These are phyloP conservation scores for Sarcocystis neurona DNA, from an alignment of 169 alveolate species.

Conservation along the genomic window DNA sequence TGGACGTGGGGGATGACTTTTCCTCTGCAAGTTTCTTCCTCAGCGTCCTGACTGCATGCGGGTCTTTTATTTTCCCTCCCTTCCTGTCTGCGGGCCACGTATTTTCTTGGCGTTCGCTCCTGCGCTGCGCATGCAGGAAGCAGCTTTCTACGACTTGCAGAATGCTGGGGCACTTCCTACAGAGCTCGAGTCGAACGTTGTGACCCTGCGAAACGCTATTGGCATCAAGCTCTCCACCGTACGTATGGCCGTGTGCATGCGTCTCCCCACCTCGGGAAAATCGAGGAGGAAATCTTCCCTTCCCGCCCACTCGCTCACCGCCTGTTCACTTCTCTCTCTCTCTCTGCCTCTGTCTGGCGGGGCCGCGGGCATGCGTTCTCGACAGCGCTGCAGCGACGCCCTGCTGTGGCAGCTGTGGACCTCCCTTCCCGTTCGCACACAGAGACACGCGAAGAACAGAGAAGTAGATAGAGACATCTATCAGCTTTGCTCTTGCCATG, in stretches of 20 bases:
- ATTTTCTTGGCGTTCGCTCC: background rate
- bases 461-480: too few species aligned
- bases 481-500: too few species aligned
- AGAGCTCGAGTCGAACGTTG: background rate
- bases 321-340: too few species aligned
- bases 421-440: too few species aligned
- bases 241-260: background rate
- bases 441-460: too few species aligned
- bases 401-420: too few species aligned
- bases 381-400: too few species aligned
- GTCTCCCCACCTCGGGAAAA: background rate
- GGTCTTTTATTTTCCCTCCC: background rate
- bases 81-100: background rate
- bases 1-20: too few species aligned
- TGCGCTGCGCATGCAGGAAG: background rate
- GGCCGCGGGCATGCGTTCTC: too few species aligned
- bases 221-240: background rate
- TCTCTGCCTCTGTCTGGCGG: too few species aligned
- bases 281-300: too few species aligned
- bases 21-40: background rate
- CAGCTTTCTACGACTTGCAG: constrained; percentile 1
- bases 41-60: background rate
- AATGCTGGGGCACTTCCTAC: constrained; percentile 1
- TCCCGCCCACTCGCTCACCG: too few species aligned
- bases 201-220: background rate